phyloP scores from a whole-genome alignment of 495 filamentous ascomycete genomes.

The Tuber calosporum region DNA sequence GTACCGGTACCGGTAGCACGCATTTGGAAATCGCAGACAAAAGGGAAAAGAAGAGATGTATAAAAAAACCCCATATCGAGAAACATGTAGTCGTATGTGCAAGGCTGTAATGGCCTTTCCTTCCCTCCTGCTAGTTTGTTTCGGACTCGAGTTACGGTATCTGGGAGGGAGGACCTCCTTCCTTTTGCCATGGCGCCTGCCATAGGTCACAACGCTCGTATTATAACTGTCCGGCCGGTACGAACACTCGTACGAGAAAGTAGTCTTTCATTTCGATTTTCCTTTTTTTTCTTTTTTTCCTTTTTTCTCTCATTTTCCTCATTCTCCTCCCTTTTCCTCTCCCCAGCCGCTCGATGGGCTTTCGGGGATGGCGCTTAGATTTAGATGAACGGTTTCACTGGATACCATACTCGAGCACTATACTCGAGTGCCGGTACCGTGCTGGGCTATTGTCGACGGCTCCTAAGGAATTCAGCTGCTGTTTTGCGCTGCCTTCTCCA shows the following conservation, averaged over 20 bases:
- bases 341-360: neutral
- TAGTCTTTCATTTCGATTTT: neutral
- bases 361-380: neutral
- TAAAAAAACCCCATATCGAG: neutral
- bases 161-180: neutral
- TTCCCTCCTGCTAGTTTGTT: neutral
- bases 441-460: neutral
- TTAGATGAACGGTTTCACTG: neutral
- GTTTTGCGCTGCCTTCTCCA: neutral
- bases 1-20: neutral
- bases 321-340: neutral
- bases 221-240: too few species aligned
- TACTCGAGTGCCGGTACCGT: too few species aligned
- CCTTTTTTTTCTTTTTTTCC: neutral
- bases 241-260: neutral
- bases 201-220: too few species aligned
- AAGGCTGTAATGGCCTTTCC: neutral
- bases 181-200: neutral
- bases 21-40: neutral
- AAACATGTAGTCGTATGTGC: neutral
- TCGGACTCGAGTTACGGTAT: neutral
- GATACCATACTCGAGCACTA: too few species aligned
- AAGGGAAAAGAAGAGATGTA: too few species aligned
- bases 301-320: too few species aligned
- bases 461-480: neutral